Evolutionary conservation across 768 basidiomycete species (phyloP).

Genomic region (Hericium alpestre): DNA sequence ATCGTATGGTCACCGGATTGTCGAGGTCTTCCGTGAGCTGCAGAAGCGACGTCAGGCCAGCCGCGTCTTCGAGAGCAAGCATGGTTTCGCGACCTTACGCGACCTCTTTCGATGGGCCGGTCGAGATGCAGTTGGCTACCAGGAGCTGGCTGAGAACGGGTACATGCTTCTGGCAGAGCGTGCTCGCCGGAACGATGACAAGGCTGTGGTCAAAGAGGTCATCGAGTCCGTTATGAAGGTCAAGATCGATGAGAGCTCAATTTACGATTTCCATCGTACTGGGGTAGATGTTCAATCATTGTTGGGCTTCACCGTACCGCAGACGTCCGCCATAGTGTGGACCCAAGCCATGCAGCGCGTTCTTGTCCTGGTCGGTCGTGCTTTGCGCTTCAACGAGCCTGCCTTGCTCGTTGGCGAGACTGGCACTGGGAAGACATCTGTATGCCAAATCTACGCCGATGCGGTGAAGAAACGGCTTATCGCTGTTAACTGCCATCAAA

Average conservation of each 20-base stretch:
- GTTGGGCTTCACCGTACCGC: conserved; percentile 46
- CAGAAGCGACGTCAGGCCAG: conserved; percentile 85
- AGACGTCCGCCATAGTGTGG: conserved; percentile 62
- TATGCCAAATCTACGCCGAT: conserved; percentile 82
- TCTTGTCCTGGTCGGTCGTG: conserved; percentile 75
- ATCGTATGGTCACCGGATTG: conserved; percentile 85
- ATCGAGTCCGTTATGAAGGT: conserved; percentile 87
- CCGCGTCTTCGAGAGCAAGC: conserved; percentile 94
- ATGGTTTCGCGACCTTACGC: conserved; percentile 91
- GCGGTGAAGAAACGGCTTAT: conserved; percentile 49
- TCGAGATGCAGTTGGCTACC: conserved; percentile 78
- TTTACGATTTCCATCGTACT: conserved; percentile 52
- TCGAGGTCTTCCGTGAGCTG: conserved; percentile 83
- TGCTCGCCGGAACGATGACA: conserved; percentile 76
- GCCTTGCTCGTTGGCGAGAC: conserved; percentile 95
- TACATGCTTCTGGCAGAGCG: conserved; percentile 97
- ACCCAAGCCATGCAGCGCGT: conserved; percentile 87
- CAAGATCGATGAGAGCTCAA: conserved; percentile 53
- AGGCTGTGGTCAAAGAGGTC: conserved; percentile 80
- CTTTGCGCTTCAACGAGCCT: conserved; percentile 84
- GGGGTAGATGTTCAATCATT: conserved; percentile 31
- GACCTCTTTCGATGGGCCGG: conserved; percentile 97
- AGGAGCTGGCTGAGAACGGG: conserved; percentile 90
- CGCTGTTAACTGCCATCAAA: conserved; percentile 90
- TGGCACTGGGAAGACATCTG: conserved; percentile 93